Conservation (phyloP, 768 basidiomycete species). For the Hydnum rufescens region DNA sequence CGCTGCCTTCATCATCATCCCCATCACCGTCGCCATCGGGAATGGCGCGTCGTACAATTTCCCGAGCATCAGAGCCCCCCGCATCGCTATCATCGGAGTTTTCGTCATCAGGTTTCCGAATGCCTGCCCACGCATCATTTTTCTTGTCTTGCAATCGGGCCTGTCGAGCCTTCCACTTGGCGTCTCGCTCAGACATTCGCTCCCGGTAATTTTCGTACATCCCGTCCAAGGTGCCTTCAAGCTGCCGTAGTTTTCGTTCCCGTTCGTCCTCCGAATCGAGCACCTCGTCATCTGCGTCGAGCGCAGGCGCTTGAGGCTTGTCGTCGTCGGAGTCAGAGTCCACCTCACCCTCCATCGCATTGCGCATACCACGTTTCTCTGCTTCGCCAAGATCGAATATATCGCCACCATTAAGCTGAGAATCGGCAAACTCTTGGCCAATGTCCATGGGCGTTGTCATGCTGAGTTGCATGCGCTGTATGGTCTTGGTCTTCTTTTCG, state of each 20-base stretch:
- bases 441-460: conserved; percentile 98
- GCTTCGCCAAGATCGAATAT: conserved; percentile 66
- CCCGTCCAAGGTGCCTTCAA: conserved; percentile 78
- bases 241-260: conserved; percentile 33
- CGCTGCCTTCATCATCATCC: conserved; percentile 13
- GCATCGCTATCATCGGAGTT: conserved; percentile 16
- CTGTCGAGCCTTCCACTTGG: conserved; percentile 72
- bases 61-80: no score
- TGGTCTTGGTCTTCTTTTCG: conserved; percentile 69
- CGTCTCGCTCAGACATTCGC: conserved; percentile 60
- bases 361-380: conserved; percentile 32
- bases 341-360: conserved; percentile 20
- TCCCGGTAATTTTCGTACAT: conserved; percentile 78
- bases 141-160: conserved; percentile 51
- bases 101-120: conserved; percentile 25
- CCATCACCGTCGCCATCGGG: neutral
- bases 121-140: conserved; percentile 58
- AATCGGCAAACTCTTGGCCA: conserved; percentile 67
- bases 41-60: no score
- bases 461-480: conserved; percentile 87
- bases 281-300: conserved; percentile 25
- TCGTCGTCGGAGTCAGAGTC: conserved; percentile 18
- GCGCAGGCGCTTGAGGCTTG: conserved; percentile 13
- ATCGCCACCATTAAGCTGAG: conserved; percentile 48
- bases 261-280: conserved; percentile 42